Percentiles rank a stretch among this genome's conserved stretches.
Evolutionary conservation across 148 eudicot genomes (phyloP).

Genomic region (Arbutus unedo): DNA sequence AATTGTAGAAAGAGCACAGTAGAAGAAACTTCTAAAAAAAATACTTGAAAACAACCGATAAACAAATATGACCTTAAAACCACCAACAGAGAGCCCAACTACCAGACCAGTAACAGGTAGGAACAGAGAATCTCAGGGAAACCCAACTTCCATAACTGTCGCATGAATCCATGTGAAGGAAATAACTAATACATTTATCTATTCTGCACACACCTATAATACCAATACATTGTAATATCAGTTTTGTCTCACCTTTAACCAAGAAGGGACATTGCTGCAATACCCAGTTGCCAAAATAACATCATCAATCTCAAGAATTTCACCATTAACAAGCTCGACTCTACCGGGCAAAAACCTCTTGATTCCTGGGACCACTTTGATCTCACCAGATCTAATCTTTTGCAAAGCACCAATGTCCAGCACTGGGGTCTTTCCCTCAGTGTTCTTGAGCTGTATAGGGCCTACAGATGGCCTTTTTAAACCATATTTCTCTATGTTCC

Average conservation of each 20-base stretch:
- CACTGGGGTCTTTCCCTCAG: constrained; percentile 79
- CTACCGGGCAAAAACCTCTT: constrained; percentile 53
- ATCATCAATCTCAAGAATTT: constrained; percentile 55
- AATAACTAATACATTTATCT: neutral
- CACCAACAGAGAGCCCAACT: constrained; percentile 40
- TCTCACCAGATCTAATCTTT: constrained; percentile 63
- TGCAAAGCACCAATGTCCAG: constrained; percentile 69
- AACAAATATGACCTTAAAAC: constrained; percentile 23
- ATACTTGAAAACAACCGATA: neutral
- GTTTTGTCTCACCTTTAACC: constrained; percentile 66
- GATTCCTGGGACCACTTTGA: constrained; percentile 77
- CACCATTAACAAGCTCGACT: constrained; percentile 58
- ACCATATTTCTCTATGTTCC: constrained; percentile 66
- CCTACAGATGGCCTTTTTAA: constrained; percentile 73
- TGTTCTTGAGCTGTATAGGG: constrained; percentile 75
- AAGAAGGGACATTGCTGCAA: constrained; percentile 79
- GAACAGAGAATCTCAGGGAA: constrained; percentile 36
- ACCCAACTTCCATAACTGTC: constrained; percentile 55
- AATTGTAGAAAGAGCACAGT: neutral
- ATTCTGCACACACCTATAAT: neutral
- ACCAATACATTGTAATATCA: neutral
- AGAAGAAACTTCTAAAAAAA: constrained; percentile 2
- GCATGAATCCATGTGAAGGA: constrained; percentile 30
- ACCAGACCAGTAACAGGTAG: constrained; percentile 25
- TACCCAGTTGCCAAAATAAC: constrained; percentile 87